Percentiles rank a stretch among this genome's conserved stretches.
Conservation (phyloP, 306 rosid genomes). For the Dryas alaskensis region DNA sequence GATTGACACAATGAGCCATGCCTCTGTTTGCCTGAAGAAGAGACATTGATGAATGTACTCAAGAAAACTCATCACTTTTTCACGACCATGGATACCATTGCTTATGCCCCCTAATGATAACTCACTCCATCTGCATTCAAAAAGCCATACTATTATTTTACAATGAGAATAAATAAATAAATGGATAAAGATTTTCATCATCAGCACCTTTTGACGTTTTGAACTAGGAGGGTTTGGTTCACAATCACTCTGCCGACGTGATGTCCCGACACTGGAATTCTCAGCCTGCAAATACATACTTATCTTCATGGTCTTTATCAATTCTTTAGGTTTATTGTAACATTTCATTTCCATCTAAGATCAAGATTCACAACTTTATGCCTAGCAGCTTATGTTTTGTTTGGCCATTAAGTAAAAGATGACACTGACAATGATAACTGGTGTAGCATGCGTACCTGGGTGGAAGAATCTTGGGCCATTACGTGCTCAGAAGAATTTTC, state of each 20-base stretch:
- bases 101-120: slow-evolving; percentile 3
- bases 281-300: slow-evolving; percentile 28
- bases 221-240: slow-evolving; percentile 58
- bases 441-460: slow-evolving; percentile 48
- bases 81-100: background rate
- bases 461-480: slow-evolving; percentile 41
- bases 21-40: background rate
- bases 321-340: background rate
- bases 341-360: background rate
- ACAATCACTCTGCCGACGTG: slow-evolving; percentile 44
- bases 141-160: background rate
- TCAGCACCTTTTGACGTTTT: slow-evolving; percentile 82
- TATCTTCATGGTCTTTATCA: background rate
- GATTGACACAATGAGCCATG: background rate
- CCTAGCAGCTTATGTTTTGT: background rate
- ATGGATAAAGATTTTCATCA: background rate
- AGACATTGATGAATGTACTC: background rate
- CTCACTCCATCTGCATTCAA: slow-evolving; percentile 31
- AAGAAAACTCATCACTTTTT: background rate
- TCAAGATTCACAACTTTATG: background rate
- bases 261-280: slow-evolving; percentile 50
- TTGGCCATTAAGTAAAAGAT: background rate
- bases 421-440: background rate
- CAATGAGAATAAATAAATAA: too few relatives aligned
- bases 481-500: slow-evolving; percentile 44